Percentiles rank a stretch among this genome's conserved stretches.
Evolutionary conservation across 208 protist genomes (phyloP).

Genomic region (Trypanosomatidae sp.): DNA sequence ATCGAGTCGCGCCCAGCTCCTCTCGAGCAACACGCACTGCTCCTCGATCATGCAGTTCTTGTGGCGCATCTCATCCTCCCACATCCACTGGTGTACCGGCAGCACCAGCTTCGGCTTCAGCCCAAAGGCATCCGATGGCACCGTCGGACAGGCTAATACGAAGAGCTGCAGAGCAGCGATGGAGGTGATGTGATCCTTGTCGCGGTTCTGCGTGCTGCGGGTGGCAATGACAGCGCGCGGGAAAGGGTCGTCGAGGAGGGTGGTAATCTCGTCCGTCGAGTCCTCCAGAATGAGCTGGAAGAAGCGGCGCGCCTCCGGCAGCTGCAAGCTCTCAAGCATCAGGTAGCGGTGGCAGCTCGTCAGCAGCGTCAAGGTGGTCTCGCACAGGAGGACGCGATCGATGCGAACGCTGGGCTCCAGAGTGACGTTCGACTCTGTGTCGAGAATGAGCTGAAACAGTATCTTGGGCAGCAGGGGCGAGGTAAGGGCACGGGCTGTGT

Average conservation of each 20-base stretch:
- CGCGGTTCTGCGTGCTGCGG: constrained; percentile 57
- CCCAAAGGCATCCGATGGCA: constrained; percentile 72
- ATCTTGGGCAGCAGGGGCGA: constrained; percentile 47
- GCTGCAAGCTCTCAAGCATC: constrained; percentile 53
- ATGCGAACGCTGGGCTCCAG: constrained; percentile 59
- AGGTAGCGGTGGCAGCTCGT: constrained; percentile 50
- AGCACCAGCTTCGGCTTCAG: constrained; percentile 71
- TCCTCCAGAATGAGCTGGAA: constrained; percentile 69
- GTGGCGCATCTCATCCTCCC: constrained; percentile 89
- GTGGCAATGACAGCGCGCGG: constrained; percentile 39
- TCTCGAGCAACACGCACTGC: constrained; percentile 72
- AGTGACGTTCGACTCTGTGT: constrained; percentile 59
- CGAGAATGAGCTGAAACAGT: constrained; percentile 62
- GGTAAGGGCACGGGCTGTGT: constrained; percentile 58
- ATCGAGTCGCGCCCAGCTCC: constrained; percentile 33
- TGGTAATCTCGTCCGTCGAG: constrained; percentile 48
- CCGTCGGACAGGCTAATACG: constrained; percentile 65
- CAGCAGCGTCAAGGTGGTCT: constrained; percentile 62
- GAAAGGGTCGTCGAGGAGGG: constrained; percentile 80
- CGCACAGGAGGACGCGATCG: constrained; percentile 72
- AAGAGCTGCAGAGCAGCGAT: constrained; percentile 82
- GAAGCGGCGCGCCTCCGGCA: constrained; percentile 56
- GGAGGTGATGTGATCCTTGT: constrained; percentile 84
- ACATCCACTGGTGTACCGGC: constrained; percentile 87
- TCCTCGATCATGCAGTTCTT: constrained; percentile 66